Conservation (phyloP, 2,329 filamentous ascomycete species). For the Fusarium irregulare region DNA sequence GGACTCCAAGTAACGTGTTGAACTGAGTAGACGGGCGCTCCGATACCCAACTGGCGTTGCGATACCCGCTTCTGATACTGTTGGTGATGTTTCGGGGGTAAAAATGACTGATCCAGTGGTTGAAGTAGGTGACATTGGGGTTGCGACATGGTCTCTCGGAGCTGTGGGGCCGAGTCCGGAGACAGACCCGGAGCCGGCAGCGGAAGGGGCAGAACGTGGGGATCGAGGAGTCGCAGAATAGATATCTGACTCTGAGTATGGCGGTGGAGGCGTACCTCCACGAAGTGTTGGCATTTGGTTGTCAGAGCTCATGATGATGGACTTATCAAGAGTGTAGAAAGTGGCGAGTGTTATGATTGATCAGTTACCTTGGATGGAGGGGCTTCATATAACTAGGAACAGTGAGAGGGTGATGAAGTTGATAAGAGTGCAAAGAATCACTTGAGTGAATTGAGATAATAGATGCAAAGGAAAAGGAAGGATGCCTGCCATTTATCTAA, state of each 20-base stretch:
- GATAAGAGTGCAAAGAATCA: not conserved
- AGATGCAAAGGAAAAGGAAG: not conserved
- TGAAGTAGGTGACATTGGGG: constrained; percentile 54
- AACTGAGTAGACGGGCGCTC: constrained; percentile 38
- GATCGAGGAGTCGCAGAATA: constrained; percentile 57
- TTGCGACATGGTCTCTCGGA: constrained; percentile 53
- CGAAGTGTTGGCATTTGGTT: constrained; percentile 24
- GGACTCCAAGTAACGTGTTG: constrained; percentile 58
- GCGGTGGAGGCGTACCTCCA: constrained; percentile 62
- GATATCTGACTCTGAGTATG: constrained; percentile 68
- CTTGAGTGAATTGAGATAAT: not conserved
- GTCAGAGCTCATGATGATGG: constrained; percentile 29
- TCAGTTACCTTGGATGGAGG: not conserved
- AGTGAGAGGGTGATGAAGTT: not conserved
- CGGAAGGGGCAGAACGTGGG: constrained; percentile 32
- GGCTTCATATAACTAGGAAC: not conserved
- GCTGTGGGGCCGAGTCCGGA: constrained; percentile 42
- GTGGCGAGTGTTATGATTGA: not conserved
- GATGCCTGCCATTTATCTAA: constrained; percentile 24
- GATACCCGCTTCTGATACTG: constrained; percentile 36
- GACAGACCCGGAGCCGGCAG: constrained; percentile 35
- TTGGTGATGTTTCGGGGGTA: constrained; percentile 64
- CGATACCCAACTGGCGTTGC: constrained; percentile 24
- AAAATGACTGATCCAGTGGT: constrained; percentile 60
- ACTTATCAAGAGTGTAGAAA: constrained; percentile 27